Conservation (phyloP, 805 yeast species). For the Millerago galiae region DNA sequence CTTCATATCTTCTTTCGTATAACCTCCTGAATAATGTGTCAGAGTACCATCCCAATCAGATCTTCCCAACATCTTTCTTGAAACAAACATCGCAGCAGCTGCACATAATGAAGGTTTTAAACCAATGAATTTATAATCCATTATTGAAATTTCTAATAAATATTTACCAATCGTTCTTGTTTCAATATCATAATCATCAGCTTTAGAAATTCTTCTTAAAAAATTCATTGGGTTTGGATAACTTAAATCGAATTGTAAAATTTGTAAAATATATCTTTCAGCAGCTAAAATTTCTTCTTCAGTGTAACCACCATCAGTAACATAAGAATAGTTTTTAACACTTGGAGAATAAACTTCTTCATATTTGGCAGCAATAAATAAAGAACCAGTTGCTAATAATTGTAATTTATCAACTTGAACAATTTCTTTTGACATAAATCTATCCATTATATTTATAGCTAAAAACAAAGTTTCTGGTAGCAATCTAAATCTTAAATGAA, state of each 20-base stretch:
- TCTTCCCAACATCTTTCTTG: constrained; percentile 63
- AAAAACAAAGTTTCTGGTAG: constrained; percentile 81
- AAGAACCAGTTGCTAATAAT: constrained; percentile 75
- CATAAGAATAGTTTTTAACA: constrained; percentile 77
- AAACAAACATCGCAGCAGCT: constrained; percentile 84
- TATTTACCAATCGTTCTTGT: constrained; percentile 83
- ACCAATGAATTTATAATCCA: constrained; percentile 71
- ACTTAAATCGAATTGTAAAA: constrained; percentile 66
- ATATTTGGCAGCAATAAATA: constrained; percentile 87
- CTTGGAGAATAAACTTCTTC: constrained; percentile 90
- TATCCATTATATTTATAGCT: constrained; percentile 81
- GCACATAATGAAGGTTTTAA: constrained; percentile 70
- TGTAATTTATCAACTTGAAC: constrained; percentile 78
- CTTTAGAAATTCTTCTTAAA: constrained; percentile 79
- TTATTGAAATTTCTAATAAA: constrained; percentile 67
- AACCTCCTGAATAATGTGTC: constrained; percentile 88
- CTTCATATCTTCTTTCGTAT: constrained; percentile 62
- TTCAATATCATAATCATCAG: constrained; percentile 82
- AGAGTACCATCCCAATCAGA: constrained; percentile 79
- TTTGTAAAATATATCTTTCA: constrained; percentile 70
- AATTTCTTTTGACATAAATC: constrained; percentile 69
- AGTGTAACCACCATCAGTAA: constrained; percentile 79
- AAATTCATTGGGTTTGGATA: constrained; percentile 91
- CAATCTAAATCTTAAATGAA: constrained; percentile 75
- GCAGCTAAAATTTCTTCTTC: constrained; percentile 79